Conservation (phyloP, 768 basidiomycete genomes). For the Saitozyma podzolica region DNA sequence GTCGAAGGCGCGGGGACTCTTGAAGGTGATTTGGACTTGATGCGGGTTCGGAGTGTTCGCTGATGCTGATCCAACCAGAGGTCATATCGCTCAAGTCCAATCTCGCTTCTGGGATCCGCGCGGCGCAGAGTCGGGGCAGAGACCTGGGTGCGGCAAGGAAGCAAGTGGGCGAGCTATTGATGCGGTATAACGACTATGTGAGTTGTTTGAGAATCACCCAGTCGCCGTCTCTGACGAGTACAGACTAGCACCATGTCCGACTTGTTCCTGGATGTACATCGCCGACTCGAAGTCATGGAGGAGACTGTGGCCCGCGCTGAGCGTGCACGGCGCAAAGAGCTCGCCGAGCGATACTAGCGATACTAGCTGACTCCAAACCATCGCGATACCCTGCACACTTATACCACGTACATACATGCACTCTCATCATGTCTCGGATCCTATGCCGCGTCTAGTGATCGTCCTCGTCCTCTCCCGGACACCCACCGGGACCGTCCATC, state of each 20-base stretch:
- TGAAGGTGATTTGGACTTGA: conserved; percentile 25
- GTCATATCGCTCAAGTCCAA: conserved; percentile 21
- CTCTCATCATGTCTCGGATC: background rate
- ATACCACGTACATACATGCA: conserved; percentile 1
- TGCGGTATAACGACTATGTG: conserved; percentile 37
- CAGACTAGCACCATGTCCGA: conserved; percentile 39
- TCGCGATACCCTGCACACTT: background rate
- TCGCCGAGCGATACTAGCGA: conserved; percentile 25
- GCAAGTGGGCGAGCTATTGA: conserved; percentile 28
- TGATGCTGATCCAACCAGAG: conserved; percentile 11
- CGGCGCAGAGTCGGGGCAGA: background rate
- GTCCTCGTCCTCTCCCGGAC: conserved; percentile 51
- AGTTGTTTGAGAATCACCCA: conserved; percentile 12
- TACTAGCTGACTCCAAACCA: too few species aligned
- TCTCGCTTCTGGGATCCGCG: conserved; percentile 4
- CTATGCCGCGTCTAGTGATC: conserved; percentile 36
- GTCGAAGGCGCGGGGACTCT: conserved; percentile 37
- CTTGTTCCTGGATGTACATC: conserved; percentile 38
- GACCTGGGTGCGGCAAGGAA: conserved; percentile 17
- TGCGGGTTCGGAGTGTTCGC: background rate
- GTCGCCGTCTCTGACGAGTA: background rate
- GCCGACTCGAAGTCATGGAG: conserved; percentile 34
- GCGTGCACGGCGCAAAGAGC: conserved; percentile 26
- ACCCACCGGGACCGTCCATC: conserved; percentile 50
- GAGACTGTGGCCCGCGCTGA: conserved; percentile 26